These are phyloP conservation scores for Chaetomium sp. DNA, from an alignment of 2,329 filamentous ascomycete genomes.

Conservation along the genomic window DNA sequence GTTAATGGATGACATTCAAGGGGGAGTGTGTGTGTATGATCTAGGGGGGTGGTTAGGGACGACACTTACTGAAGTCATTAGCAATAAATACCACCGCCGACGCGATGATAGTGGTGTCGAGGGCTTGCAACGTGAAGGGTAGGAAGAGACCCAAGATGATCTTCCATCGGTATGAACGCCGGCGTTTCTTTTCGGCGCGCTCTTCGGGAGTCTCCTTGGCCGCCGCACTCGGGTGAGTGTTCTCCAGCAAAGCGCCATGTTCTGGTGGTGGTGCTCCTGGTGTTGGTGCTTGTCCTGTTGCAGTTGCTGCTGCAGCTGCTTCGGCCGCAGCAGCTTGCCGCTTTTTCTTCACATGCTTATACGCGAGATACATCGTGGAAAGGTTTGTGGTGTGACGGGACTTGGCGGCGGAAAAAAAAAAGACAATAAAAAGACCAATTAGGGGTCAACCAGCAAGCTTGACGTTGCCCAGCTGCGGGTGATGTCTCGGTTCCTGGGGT, in stretches of 20 bases:
- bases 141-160: constrained; percentile 52
- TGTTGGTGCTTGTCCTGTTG: background rate
- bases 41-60: background rate
- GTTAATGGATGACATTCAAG: background rate
- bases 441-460: too few relatives aligned
- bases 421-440: too few relatives aligned
- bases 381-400: too few relatives aligned
- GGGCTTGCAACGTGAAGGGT: constrained; percentile 55
- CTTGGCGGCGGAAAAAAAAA: too few relatives aligned
- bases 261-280: background rate
- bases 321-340: background rate
- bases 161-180: constrained; percentile 47
- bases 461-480: too few relatives aligned
- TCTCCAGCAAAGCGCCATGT: background rate
- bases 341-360: constrained; percentile 21
- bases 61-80: constrained; percentile 51
- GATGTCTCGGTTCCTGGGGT: too few relatives aligned
- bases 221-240: background rate
- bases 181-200: constrained; percentile 29
- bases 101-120: constrained; percentile 59
- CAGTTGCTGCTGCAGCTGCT: constrained; percentile 10
- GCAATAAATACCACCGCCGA: constrained; percentile 57
- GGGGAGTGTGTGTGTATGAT: background rate
- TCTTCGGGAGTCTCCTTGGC: constrained; percentile 19
- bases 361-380: constrained; percentile 21